These are phyloP conservation scores for Kodamaea ohmeri DNA, from an alignment of 1,139 yeast species.

Conservation along the genomic window DNA sequence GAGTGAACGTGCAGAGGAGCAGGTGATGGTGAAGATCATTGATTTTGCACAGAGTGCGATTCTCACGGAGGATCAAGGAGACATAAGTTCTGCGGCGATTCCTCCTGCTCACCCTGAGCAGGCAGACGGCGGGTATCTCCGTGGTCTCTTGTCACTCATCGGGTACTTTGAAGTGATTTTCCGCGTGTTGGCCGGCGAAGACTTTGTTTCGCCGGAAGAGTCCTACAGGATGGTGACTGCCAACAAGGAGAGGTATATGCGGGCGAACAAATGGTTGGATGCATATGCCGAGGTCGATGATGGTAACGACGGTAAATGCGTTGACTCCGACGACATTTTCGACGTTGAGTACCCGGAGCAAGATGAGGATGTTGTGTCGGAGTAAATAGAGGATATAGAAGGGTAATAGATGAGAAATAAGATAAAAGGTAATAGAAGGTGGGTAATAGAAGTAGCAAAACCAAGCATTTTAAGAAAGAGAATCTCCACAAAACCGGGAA, in stretches of 20 bases:
- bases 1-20: constrained; percentile 16
- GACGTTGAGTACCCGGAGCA: constrained; percentile 22
- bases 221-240: constrained; percentile 25
- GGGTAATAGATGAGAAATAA: neutral
- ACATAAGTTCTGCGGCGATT: constrained; percentile 17
- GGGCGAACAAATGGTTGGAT: constrained; percentile 49
- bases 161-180: constrained; percentile 59
- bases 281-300: constrained; percentile 39
- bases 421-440: neutral
- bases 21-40: constrained; percentile 66
- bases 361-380: constrained; percentile 27
- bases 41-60: constrained; percentile 96
- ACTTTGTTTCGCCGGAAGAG: constrained; percentile 18
- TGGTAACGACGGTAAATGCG: constrained; percentile 16
- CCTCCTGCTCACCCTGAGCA: constrained; percentile 68
- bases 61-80: constrained; percentile 49
- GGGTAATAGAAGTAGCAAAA: neutral
- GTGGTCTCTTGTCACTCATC: constrained; percentile 71
- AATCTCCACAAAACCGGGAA: neutral
- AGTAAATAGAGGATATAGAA: constrained; percentile 13
- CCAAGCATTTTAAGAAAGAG: neutral
- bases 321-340: constrained; percentile 23
- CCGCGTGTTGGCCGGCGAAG: constrained; percentile 39
- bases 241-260: constrained; percentile 23
- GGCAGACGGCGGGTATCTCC: constrained; percentile 80